Base-by-base conservation (phyloP, 345 rosid genomes). In the Citrus unshiu region DNA sequence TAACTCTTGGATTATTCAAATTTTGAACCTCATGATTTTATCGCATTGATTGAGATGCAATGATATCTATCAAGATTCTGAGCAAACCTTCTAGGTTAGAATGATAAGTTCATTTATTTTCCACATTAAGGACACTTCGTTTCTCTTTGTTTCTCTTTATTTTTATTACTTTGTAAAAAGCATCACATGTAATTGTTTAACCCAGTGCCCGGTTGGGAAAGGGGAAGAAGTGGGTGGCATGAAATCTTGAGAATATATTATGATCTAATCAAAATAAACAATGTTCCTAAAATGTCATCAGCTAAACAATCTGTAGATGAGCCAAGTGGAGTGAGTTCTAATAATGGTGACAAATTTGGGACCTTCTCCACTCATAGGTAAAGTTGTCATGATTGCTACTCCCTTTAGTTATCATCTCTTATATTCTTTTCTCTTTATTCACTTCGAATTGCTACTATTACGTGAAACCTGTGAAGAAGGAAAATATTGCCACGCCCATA, bases 1-100 rank as follows among this genome's bases (percentile, higher is more conserved):
- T 51, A 74, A 69, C 66, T 40, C 18, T 8, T 76, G 63, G 72
- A 76, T 35, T 32, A 24, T 67, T 79, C 51, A 46, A 57, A 75
- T 40, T 69, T 32, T 35, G 30, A 66, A 75, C 46, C 19, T 64
- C 56, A 16, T 78, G 30, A 22, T 34, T 49, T 49, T n/a, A 7
- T 78, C 61, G 10, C 27, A 30, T 64, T 32, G 19, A 43, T 37
- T 61, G 70, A 51, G 72, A 51, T 56, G 37, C 72, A 22, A 39
- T 24, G 7, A 30, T 29, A 24, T 62, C 34, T 65, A 32, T 74
- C 39, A 78, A 56, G 73, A 34, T 51, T 81, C 29, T 10, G n/a
- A 9, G 40, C 49, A 14, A 72, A 58, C 7, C 62, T 14, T 22
- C n/a, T 32, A 24, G 25, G 37, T 58, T 73, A 58, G 34, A 64